These are phyloP conservation scores for Penicillium frequentans DNA, from an alignment of 2,329 filamentous ascomycete genomes.

Conservation along the genomic window DNA sequence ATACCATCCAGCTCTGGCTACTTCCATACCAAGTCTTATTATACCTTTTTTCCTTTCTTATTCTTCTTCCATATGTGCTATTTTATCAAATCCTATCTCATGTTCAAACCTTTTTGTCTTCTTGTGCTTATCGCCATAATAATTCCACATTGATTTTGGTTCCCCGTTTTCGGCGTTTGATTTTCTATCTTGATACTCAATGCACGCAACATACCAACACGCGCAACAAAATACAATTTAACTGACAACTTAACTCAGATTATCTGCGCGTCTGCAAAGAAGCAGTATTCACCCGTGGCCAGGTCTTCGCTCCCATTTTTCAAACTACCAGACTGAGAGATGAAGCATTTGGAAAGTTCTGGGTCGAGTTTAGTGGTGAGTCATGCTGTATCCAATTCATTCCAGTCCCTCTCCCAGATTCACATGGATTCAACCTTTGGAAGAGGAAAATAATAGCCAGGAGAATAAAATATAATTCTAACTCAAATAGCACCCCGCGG, in stretches of 20 bases:
- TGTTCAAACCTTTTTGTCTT: background rate
- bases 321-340: constrained; percentile 34
- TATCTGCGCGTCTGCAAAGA: constrained; percentile 34
- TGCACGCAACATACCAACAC: background rate
- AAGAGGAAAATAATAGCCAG: background rate
- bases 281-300: constrained; percentile 33
- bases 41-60: background rate
- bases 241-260: constrained; percentile 19
- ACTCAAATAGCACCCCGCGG: background rate
- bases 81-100: background rate
- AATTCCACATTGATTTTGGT: background rate
- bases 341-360: constrained; percentile 43
- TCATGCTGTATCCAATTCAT: background rate
- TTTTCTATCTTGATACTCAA: background rate
- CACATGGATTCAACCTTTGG: background rate
- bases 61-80: background rate
- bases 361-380: constrained; percentile 41
- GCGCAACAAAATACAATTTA: background rate
- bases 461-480: background rate
- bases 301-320: constrained; percentile 36
- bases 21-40: background rate
- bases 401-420: background rate
- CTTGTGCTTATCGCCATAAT: background rate
- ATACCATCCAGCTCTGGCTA: background rate
- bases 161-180: background rate